These are phyloP conservation scores for Sporothrix sp. DNA, from an alignment of 2,329 filamentous ascomycete genomes.

Conservation along the genomic window DNA sequence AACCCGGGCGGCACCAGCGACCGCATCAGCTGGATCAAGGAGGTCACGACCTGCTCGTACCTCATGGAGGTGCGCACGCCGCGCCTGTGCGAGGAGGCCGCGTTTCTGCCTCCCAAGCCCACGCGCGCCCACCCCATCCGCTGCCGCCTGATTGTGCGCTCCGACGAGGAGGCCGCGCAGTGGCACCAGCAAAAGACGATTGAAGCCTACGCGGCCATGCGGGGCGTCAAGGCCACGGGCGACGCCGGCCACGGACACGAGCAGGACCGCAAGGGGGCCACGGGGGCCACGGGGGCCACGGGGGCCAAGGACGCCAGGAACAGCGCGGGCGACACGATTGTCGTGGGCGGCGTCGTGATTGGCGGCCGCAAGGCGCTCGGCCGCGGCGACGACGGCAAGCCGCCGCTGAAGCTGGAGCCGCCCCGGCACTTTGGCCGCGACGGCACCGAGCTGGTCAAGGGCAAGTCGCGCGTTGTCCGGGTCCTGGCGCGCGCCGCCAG, in stretches of 20 bases:
- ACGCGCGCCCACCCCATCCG: constrained; percentile 66
- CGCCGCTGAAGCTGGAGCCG: constrained; percentile 35
- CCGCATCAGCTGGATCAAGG: constrained; percentile 86
- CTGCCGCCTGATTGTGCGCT: constrained; percentile 59
- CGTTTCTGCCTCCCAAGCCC: constrained; percentile 73
- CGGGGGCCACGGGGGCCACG: no score
- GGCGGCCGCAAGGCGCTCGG: constrained; percentile 42
- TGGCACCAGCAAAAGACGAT: constrained; percentile 28
- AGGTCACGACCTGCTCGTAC: constrained; percentile 82
- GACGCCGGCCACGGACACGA: constrained; percentile 12
- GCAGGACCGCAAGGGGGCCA: constrained; percentile 9
- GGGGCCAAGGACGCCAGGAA: constrained; percentile 3
- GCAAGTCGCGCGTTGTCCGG: constrained; percentile 26
- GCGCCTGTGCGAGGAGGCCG: constrained; percentile 75
- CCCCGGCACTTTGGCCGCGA: constrained; percentile 32
- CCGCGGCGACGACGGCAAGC: constrained; percentile 37
- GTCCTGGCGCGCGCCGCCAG: constrained; percentile 36
- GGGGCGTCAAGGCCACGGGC: constrained; percentile 19
- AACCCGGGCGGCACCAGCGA: constrained; percentile 63
- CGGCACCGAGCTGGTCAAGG: constrained; percentile 9
- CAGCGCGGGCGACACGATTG: constrained; percentile 28
- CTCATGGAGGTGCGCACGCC: constrained; percentile 89
- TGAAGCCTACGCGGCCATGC: constrained; percentile 31
- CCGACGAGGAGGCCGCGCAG: constrained; percentile 39
- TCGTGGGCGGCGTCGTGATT: constrained; percentile 44